Conservation (phyloP, 2,329 filamentous ascomycete species). For the Dothidotthia symphoricarpi region DNA sequence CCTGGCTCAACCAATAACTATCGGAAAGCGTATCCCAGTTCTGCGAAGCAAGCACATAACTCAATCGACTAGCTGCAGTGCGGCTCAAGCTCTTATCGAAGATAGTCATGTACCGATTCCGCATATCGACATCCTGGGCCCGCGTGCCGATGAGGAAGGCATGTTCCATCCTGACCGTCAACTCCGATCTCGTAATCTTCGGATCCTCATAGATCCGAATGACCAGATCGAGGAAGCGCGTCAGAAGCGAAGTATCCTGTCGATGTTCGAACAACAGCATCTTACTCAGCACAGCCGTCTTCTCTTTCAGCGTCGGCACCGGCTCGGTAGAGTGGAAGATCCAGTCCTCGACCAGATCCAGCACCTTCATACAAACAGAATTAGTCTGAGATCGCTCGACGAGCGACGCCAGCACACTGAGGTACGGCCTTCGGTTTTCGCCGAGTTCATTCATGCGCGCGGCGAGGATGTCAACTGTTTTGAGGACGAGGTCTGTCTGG, state of each 20-base stretch:
- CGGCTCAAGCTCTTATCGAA: constrained; percentile 95
- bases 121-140: constrained; percentile 92
- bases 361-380: constrained; percentile 83
- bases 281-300: constrained; percentile 97
- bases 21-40: constrained; percentile 96
- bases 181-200: constrained; percentile 89
- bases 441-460: constrained; percentile 89
- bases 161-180: constrained; percentile 96
- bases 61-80: constrained; percentile 81
- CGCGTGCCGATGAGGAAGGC: constrained; percentile 95
- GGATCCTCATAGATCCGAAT: constrained; percentile 98
- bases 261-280: constrained; percentile 95
- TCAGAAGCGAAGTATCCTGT: constrained; percentile 77
- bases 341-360: constrained; percentile 93
- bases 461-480: constrained; percentile 90
- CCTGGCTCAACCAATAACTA: constrained; percentile 95
- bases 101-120: constrained; percentile 92
- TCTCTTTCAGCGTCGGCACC: constrained; percentile 96
- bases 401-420: constrained; percentile 89
- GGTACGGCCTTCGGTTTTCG: constrained; percentile 86
- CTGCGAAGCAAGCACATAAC: constrained; percentile 85
- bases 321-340: constrained; percentile 93
- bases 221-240: constrained; percentile 91
- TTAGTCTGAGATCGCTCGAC: constrained; percentile 93
- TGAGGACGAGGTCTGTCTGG: constrained; percentile 88